A percentile compares a stretch with the other conserved stretches of the same genome.
Conservation (phyloP, 768 basidiomycete species). For the Tricholoma bakamatsutake region DNA sequence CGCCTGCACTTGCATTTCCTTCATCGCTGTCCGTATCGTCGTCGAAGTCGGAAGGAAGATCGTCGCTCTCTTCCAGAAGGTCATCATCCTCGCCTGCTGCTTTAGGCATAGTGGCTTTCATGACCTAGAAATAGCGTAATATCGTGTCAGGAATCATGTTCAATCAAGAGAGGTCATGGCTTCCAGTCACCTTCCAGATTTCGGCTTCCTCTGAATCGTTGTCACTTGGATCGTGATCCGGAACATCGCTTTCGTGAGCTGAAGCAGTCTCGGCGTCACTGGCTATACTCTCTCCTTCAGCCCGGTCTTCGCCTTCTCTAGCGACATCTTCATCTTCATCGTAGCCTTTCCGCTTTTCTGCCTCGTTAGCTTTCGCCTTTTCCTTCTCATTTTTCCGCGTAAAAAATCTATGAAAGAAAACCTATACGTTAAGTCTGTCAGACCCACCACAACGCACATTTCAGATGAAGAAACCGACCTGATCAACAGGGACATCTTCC, state of each 20-base stretch:
- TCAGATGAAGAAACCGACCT: conserved; percentile 39
- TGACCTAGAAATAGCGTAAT: conserved; percentile 47
- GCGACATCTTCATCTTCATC: conserved; percentile 33
- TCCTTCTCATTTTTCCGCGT: conserved; percentile 58
- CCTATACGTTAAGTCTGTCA: conserved; percentile 28
- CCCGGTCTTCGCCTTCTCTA: conserved; percentile 31
- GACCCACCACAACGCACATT: neutral
- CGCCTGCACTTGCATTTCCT: conserved; percentile 27
- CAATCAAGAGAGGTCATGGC: neutral
- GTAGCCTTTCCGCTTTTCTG: conserved; percentile 26
- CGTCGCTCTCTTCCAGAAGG: conserved; percentile 34
- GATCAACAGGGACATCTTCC: conserved; percentile 80
- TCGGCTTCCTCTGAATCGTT: conserved; percentile 60
- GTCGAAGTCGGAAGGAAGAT: conserved; percentile 23
- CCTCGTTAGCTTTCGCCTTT: conserved; percentile 38
- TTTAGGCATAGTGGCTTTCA: conserved; percentile 82
- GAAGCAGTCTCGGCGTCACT: conserved; percentile 31
- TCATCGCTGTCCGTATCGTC: conserved; percentile 27
- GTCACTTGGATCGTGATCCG: conserved; percentile 30
- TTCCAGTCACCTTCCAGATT: conserved; percentile 75
- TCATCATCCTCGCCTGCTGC: conserved; percentile 43
- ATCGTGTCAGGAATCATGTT: neutral
- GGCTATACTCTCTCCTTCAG: conserved; percentile 32
- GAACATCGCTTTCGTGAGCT: conserved; percentile 37
- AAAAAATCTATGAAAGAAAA: conserved; percentile 93